Base-by-base conservation (phyloP, 805 yeast species). In the Isabelozyma rhagii region DNA sequence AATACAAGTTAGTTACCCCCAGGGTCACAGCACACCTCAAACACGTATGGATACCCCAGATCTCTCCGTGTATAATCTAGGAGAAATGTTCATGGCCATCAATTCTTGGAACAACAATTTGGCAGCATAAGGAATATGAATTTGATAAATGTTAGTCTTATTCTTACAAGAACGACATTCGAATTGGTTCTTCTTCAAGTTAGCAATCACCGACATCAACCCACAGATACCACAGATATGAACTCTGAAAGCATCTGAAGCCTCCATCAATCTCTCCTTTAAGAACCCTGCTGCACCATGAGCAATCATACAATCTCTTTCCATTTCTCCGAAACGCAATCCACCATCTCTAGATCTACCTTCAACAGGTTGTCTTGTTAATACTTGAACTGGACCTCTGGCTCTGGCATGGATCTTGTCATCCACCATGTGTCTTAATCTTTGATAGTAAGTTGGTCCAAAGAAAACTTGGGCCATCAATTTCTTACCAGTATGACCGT, bases 301-400 rank as follows among this genome's bases (percentile, higher is more conserved):
- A 2, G 99, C 99, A 79, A 94, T 94, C 97, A 94, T 93, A 87
- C 99, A 94, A 80, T 94, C 99, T 78, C 99, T 89, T 75, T 94
- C 99, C 99, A 94, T 94, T 73, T 93, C 99, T 65, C 99, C 99
- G 82, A 93, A 92, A 74, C 99, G 89, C 69, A 93, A 79, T 61
- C 99, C 99, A 83, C 99, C 99, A 72, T 94, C 98, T 75, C 99
- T 84, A 14, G 97, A 91, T 72, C 99, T 85, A 84, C 99, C 99
- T 74, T 93, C 98, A 55, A 92, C 97, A 4, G 99, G 99, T 72
- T 93, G 99, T 75, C 98, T 87, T 3, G 99, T 93, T 69, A 93
- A 78, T 51, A 93, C 96, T 79, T 93, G 98, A 53, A 93, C 96
- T 13, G 99, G 98, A 48, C 99, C 99, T 78, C 98, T 86, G 5